A percentile compares a stretch with the other conserved stretches of the same genome.
phyloP scores from a whole-genome alignment of 305 asterid genomes.

The Ilex paraguariensis region DNA sequence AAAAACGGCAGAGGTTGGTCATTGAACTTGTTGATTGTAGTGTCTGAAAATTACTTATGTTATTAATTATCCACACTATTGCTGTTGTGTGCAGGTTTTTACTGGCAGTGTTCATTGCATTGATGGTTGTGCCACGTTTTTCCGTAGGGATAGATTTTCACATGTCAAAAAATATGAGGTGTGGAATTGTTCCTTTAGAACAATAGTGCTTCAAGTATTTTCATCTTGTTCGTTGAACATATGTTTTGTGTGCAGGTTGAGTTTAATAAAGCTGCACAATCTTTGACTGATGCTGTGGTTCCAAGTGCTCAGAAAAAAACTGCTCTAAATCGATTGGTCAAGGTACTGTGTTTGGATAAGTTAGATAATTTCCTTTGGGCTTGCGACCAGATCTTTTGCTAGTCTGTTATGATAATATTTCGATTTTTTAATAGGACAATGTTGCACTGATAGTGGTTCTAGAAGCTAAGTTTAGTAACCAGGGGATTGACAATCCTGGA shows the following conservation, averaged over 20 bases:
- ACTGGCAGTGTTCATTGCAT: slow-evolving; percentile 45
- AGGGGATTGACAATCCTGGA: slow-evolving; percentile 73
- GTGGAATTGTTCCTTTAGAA: not conserved
- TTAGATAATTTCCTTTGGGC: not conserved
- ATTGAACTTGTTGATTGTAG: slow-evolving; percentile 8
- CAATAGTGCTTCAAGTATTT: not conserved
- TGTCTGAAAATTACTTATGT: slow-evolving; percentile 6
- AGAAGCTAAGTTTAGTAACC: slow-evolving; percentile 86
- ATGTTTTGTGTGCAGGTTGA: slow-evolving; percentile 59
- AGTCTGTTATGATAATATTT: not conserved
- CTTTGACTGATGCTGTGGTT: slow-evolving; percentile 79
- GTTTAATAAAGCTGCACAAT: slow-evolving; percentile 97
- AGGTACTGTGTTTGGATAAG: slow-evolving; percentile 38
- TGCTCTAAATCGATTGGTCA: slow-evolving; percentile 79
- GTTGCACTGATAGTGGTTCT: slow-evolving; percentile 85
- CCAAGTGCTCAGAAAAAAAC: slow-evolving; percentile 79
- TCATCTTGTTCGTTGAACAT: slow-evolving; percentile 13
- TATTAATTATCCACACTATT: slow-evolving; percentile 12
- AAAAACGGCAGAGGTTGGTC: slow-evolving; percentile 82
- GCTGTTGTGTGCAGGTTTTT: slow-evolving; percentile 49
- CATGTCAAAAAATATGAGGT: slow-evolving; percentile 98
- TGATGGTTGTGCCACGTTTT: slow-evolving; percentile 98
- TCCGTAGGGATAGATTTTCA: slow-evolving; percentile 94
- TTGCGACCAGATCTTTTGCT: too few relatives aligned
- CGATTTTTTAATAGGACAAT: slow-evolving; percentile 62